Evolutionary conservation across 352 stramenopile genomes (phyloP), one percentile per base, ranked within the genome.

Genomic region (Globisporangium splendens): DNA sequence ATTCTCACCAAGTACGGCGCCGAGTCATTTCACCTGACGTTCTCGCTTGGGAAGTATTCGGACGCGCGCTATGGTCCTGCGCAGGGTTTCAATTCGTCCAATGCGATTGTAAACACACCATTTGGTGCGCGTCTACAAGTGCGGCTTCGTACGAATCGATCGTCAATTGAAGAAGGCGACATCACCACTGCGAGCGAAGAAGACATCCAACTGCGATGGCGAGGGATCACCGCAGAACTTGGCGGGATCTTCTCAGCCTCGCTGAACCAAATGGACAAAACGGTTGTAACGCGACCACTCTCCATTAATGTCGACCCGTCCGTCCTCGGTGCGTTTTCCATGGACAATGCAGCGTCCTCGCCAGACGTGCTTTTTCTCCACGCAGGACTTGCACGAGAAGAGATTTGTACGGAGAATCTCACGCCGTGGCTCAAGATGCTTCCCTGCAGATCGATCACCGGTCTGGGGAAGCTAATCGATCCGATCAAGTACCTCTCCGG

Each of bases 401-500:
- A 93, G 66, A 70, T 93, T 18, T 96, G 88, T 56, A 95, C 88
- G 1, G 88, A 96, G 63, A 96, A 96, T 57, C 71, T 96, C 38
- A 90, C 84, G 47, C 85, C 88, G 21, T 95, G 83, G 85, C 77
- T 96, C 54, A 95, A 95, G 67, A 82, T 96, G 69, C 70, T 95
- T 22, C 88, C 88, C 14, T 96, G 85, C 50, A 79, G 86, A 15
- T 61, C 72, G 7, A 65, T 88, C 28, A 59, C 73, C 1, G 83
- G 87, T 2, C 69, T 96, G 1, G 84, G 83, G 5, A 56, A 61
- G 46, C 77, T 95, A 5, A 75, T 96, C 46, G 77, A 90, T 44
- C 87, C 87, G 0, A 88, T 92, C 46, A 71, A 79, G 21, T 61
- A 84, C 7, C 63, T 94, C n/a, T 90, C 79, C 1, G 74, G 78